A percentile compares a stretch with the other conserved stretches of the same genome.
phyloP scores from a whole-genome alignment of 2,329 filamentous ascomycete genomes.

The Malbranchea zuffiana region DNA sequence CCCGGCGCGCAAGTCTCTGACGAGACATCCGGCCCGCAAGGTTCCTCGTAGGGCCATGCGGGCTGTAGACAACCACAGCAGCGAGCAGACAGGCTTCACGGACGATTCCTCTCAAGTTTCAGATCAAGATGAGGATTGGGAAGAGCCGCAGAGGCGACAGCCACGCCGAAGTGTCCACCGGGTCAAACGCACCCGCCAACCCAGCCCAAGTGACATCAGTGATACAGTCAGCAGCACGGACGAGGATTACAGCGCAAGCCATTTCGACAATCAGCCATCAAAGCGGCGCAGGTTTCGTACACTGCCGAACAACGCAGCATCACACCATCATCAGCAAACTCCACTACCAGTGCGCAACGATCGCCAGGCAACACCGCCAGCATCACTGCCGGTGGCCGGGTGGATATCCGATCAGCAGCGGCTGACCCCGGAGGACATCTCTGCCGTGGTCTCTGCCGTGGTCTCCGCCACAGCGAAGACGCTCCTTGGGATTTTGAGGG shows the following conservation, averaged over 20 bases:
- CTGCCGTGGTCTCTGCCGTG: neutral
- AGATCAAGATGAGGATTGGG: neutral
- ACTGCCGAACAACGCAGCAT: too few species aligned
- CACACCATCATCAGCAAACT: too few species aligned
- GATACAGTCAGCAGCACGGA: neutral
- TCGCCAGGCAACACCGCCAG: neutral
- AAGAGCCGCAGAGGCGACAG: neutral
- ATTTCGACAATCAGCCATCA: neutral
- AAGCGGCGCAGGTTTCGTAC: neutral
- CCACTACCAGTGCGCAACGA: too few species aligned
- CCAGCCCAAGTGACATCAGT: neutral
- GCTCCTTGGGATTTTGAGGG: conserved; percentile 1
- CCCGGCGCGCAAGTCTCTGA: neutral
- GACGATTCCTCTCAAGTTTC: neutral
- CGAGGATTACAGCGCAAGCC: neutral
- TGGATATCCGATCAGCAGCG: neutral
- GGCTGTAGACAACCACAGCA: neutral
- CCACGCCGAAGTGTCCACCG: neutral
- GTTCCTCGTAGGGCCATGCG: neutral
- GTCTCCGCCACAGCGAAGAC: neutral
- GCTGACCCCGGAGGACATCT: neutral
- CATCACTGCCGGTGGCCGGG: neutral
- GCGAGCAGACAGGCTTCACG: neutral
- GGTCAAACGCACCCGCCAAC: neutral
- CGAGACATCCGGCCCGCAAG: neutral